Conservation (phyloP, 257 asterid species). For the Solanum dulcamara region DNA sequence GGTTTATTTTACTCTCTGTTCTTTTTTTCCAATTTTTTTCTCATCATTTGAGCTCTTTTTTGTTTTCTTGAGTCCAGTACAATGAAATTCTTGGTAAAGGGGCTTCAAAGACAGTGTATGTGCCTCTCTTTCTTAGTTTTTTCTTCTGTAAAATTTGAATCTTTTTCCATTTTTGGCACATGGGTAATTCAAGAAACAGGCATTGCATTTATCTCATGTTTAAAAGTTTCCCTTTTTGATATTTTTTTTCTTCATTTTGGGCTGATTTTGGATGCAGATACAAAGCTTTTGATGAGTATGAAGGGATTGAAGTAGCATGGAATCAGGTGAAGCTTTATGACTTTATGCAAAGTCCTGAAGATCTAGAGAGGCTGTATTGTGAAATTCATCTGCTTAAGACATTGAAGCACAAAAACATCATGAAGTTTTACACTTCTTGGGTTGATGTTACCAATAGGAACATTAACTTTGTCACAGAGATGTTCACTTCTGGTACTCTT, state of each 20-base stretch:
- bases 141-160: constrained; percentile 8
- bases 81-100: constrained; percentile 97
- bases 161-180: neutral
- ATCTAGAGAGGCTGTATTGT: constrained; percentile 85
- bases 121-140: neutral
- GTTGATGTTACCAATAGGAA: constrained; percentile 75
- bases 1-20: neutral
- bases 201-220: neutral
- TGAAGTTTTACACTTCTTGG: constrained; percentile 93
- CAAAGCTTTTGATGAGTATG: constrained; percentile 93
- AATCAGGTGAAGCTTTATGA: constrained; percentile 84
- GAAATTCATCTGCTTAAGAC: constrained; percentile 91
- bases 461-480: constrained; percentile 93
- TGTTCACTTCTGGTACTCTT: constrained; percentile 97
- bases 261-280: constrained; percentile 34
- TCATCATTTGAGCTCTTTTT: neutral
- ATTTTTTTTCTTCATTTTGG: neutral
- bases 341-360: constrained; percentile 80
- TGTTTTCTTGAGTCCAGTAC: constrained; percentile 45
- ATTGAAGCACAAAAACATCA: constrained; percentile 68
- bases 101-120: constrained; percentile 92
- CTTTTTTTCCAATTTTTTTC: neutral
- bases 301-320: constrained; percentile 98
- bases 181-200: neutral
- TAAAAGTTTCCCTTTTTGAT: neutral